phyloP scores from a whole-genome alignment of 2,329 filamentous ascomycete species.

The Magnaporthales sp. region DNA sequence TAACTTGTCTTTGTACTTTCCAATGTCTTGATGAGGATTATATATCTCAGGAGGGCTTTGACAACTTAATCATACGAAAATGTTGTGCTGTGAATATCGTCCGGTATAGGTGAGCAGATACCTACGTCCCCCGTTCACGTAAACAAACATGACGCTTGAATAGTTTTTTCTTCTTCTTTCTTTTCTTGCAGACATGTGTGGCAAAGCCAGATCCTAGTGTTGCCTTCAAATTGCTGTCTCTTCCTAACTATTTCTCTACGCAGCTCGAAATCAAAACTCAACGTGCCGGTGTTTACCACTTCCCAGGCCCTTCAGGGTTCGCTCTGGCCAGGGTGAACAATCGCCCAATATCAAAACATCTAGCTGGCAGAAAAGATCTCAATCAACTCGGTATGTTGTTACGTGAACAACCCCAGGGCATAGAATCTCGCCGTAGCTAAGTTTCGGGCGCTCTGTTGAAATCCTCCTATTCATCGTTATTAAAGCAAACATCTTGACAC shows the following conservation, averaged over 20 bases:
- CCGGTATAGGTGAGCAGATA: background rate
- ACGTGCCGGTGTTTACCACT: background rate
- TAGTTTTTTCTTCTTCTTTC: too few species aligned
- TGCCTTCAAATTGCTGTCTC: background rate
- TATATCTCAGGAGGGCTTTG: background rate
- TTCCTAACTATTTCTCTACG: background rate
- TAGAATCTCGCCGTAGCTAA: background rate
- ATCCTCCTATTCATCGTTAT: background rate
- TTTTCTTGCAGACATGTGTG: background rate
- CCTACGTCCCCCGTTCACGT: background rate
- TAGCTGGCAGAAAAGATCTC: constrained; percentile 1
- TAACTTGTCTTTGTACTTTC: background rate
- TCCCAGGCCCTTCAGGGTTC: background rate
- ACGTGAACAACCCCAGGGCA: background rate
- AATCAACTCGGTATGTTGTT: background rate
- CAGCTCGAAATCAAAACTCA: background rate
- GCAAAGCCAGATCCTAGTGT: background rate
- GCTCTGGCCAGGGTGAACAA: background rate
- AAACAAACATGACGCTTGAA: background rate
- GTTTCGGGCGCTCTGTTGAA: background rate
- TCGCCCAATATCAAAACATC: background rate
- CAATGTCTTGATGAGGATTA: background rate
- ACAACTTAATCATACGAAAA: background rate
- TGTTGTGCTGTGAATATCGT: background rate
- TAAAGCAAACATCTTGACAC: background rate